phyloP scores from a whole-genome alignment of 345 rosid genomes.

The Psidium friedrichsthalianum region DNA sequence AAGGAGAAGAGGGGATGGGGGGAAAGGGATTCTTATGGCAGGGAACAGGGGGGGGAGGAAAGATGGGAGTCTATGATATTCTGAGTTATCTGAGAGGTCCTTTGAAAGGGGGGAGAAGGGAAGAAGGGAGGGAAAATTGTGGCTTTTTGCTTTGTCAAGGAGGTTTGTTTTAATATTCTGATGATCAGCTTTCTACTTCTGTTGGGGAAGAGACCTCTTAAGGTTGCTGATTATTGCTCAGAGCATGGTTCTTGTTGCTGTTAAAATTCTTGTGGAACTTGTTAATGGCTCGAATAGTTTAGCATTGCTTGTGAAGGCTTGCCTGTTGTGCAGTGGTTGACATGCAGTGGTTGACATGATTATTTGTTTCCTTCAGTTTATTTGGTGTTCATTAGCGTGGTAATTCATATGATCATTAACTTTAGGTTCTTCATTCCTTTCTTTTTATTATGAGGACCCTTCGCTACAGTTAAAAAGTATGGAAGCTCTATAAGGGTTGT shows the following conservation, averaged over 20 bases:
- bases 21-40: too few relatives aligned
- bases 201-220: background rate
- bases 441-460: background rate
- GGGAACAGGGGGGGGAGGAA: too few relatives aligned
- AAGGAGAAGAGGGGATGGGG: too few relatives aligned
- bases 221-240: background rate
- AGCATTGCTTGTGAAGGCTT: background rate
- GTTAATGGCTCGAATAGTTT: background rate
- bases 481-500: background rate
- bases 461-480: background rate
- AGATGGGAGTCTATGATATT: too few relatives aligned
- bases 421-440: background rate
- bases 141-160: background rate
- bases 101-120: too few relatives aligned
- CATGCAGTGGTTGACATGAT: background rate
- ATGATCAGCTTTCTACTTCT: background rate
- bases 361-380: background rate
- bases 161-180: background rate
- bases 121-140: too few relatives aligned
- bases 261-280: background rate
- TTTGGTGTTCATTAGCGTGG: background rate
- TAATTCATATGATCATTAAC: background rate
- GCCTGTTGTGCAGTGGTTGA: background rate
- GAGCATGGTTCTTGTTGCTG: background rate
- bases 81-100: too few relatives aligned